Evolutionary conservation across 305 asterid species (phyloP), one percentile per base, ranked within the genome.

Genomic region (Fraxinus albicans): DNA sequence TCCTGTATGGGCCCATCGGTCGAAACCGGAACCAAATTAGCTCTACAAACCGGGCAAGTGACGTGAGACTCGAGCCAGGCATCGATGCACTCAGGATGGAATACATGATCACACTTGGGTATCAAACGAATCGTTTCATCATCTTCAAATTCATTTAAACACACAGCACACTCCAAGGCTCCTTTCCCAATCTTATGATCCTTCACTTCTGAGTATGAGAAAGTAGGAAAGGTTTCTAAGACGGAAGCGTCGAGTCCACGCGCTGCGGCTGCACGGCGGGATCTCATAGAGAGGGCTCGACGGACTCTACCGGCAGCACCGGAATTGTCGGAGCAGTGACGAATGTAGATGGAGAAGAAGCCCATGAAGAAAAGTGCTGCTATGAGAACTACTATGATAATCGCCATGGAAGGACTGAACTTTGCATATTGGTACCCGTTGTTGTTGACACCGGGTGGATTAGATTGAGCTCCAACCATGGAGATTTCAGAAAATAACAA

Each of bases 81-180:
- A 58, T 90, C 93, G 35, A 90, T 88, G n/a, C 93, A 90, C 7
- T 84, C 88, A 0, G 90, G 90, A 55, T 90, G 93, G 60, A 90
- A 90, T 15, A 90, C 93, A 77, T 90, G 93, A 86, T 90, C 90
- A 74, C 93, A 90, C 83, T 82, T 88, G 1, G 93, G 93, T 13
- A 90, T 86, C 60, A 90, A 79, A 34, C 91, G 88, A 55, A 90
- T 69, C 73, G 87, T 86, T 75, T 90, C 91, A 9, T 79, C 80
- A 15, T 88, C 91, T 27, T 85, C 86, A 23, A 90, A 90, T 75
- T 90, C 93, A 53, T 88, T 88, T 44, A 90, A 82, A 47, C 93
- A 90, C 23, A 90, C 93, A 1, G 93, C 91, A 63, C 93, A 90
- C 87, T 90, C 93, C 85, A 90, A 75, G 10, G 86, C 87, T 0